phyloP scores from a whole-genome alignment of 1,284 basidiomycete species.

The Papiliotrema flavescens region DNA sequence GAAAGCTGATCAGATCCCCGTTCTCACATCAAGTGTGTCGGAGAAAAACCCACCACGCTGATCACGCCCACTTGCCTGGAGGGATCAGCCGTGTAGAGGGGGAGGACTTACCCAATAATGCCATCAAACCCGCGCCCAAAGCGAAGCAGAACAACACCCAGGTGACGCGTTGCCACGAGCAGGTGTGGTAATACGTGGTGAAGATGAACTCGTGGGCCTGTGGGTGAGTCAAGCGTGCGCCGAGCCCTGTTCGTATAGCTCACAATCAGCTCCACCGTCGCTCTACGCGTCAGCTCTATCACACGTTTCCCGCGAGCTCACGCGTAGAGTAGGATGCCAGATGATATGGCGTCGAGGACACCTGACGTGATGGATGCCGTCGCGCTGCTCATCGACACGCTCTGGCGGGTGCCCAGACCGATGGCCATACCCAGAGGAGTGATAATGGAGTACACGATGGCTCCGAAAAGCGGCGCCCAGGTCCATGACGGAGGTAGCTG shows the following conservation, averaged over 20 bases:
- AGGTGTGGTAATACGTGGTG: conserved; percentile 41
- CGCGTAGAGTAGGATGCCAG: conserved; percentile 24
- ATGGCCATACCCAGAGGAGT: conserved; percentile 20
- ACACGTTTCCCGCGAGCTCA: conserved; percentile 20
- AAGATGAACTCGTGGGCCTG: conserved; percentile 47
- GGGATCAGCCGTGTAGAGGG: no score
- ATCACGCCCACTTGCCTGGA: no score
- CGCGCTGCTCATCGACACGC: conserved; percentile 8
- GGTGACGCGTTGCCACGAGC: conserved; percentile 25
- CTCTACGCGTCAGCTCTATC: no score
- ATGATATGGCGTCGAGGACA: conserved; percentile 25
- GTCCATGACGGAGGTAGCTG: conserved; percentile 8
- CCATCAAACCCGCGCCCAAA: conserved; percentile 51
- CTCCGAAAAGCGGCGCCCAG: conserved; percentile 12
- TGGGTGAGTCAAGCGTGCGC: conserved; percentile 26
- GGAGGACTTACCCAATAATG: conserved; percentile 28
- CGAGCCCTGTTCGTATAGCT: background rate
- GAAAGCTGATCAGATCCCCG: no score
- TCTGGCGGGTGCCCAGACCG: conserved; percentile 11
- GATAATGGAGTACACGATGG: conserved; percentile 9
- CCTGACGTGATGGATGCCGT: conserved; percentile 14
- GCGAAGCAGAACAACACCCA: conserved; percentile 40
- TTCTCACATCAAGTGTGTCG: no score
- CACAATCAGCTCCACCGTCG: conserved; percentile 7
- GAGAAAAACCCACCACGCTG: no score